Conservation (phyloP, 495 filamentous ascomycete species). For the Hypoxylon crocopeplum region DNA sequence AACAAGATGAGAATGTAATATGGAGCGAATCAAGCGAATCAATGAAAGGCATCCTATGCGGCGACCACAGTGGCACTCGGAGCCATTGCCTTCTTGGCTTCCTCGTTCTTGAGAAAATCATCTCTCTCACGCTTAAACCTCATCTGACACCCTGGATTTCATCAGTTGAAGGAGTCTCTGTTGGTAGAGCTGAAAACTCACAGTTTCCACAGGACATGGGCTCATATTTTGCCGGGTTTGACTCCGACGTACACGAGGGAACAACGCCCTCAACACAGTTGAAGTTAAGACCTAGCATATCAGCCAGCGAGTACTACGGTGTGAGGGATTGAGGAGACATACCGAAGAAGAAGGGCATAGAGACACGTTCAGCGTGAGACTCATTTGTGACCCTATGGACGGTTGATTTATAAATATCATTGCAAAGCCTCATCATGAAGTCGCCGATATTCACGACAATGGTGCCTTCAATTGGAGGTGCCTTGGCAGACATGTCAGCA, state of each 20-base stretch:
- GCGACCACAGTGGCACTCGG: conserved; percentile 47
- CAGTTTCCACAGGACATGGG: conserved; percentile 62
- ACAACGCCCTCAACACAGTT: conserved; percentile 58
- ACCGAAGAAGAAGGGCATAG: conserved; percentile 69
- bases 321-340: background rate
- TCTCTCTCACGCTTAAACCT: conserved; percentile 46
- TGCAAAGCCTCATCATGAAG: conserved; percentile 67
- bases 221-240: conserved; percentile 61
- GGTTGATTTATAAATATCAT: conserved; percentile 65
- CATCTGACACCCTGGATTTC: conserved; percentile 46
- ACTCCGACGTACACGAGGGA: conserved; percentile 59
- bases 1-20: background rate
- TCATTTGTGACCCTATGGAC: conserved; percentile 64
- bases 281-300: conserved; percentile 50
- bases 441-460: conserved; percentile 72
- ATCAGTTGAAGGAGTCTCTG: conserved; percentile 1
- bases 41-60: conserved; percentile 6
- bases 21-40: background rate
- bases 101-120: conserved; percentile 41
- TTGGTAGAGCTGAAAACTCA: conserved; percentile 23
- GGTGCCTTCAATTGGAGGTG: conserved; percentile 60
- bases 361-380: conserved; percentile 54
- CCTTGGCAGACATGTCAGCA: conserved; percentile 25
- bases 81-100: conserved; percentile 31
- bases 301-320: background rate